These are phyloP conservation scores for Helichrysum umbraculigerum DNA, from an alignment of 129 eudicot genomes.

Conservation along the genomic window DNA sequence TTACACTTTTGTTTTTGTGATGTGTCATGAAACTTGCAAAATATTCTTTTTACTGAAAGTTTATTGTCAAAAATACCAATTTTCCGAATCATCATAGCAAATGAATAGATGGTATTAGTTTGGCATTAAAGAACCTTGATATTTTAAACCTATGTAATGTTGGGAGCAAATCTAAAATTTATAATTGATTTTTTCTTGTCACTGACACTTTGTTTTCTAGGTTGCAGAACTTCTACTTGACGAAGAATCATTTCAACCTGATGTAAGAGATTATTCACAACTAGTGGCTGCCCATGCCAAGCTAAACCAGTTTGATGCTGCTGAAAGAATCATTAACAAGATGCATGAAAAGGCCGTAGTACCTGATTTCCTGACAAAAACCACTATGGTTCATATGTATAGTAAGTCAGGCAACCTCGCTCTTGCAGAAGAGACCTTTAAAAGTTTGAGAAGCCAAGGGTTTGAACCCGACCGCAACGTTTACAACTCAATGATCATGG, in stretches of 20 bases:
- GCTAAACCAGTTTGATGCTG: slow-evolving; percentile 53
- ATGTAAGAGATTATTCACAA: slow-evolving; percentile 67
- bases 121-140: neutral
- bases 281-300: slow-evolving; percentile 62
- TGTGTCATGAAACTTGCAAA: neutral
- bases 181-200: neutral
- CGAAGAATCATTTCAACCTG: slow-evolving; percentile 74
- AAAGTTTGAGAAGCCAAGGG: slow-evolving; percentile 55
- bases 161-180: neutral
- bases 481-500: slow-evolving; percentile 76
- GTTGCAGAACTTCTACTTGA: slow-evolving; percentile 67
- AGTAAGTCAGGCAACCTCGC: slow-evolving; percentile 65
- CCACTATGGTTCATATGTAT: slow-evolving; percentile 65
- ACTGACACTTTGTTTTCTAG: slow-evolving; percentile 37
- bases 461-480: slow-evolving; percentile 63
- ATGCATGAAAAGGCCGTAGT: slow-evolving; percentile 70
- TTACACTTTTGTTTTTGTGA: neutral
- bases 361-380: slow-evolving; percentile 57
- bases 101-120: slow-evolving; percentile 1
- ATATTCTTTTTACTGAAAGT: neutral
- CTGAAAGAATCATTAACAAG: slow-evolving; percentile 68
- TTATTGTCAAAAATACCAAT: neutral
- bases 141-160: neutral
- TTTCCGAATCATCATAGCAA: no score
- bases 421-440: slow-evolving; percentile 58